Evolutionary conservation across 495 filamentous ascomycete species (phyloP).

Genomic region (Parathielavia hyrcaniae): DNA sequence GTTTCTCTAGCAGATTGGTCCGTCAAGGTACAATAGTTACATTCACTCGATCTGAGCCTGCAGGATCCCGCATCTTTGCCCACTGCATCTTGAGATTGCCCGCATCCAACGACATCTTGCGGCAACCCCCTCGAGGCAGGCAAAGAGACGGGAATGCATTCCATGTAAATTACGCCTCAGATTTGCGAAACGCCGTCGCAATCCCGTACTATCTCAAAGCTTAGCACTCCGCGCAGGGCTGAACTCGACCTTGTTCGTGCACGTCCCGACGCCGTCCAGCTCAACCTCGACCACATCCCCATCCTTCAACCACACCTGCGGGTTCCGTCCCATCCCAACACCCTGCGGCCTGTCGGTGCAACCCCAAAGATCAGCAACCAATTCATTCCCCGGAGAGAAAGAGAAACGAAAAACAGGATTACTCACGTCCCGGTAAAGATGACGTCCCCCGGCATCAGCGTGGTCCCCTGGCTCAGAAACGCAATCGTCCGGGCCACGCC

Average conservation of each 20-base stretch:
- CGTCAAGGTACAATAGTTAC: too few relatives aligned
- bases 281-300: conserved; percentile 72
- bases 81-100: too few relatives aligned
- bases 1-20: too few relatives aligned
- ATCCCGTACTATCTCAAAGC: conserved; percentile 32
- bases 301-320: conserved; percentile 70
- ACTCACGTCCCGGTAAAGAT: conserved; percentile 84
- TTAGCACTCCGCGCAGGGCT: conserved; percentile 48
- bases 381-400: background rate
- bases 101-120: too few relatives aligned
- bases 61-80: too few relatives aligned
- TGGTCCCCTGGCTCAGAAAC: conserved; percentile 71
- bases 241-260: conserved; percentile 67
- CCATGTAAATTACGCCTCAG: too few relatives aligned
- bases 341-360: conserved; percentile 54
- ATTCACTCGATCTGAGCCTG: too few relatives aligned
- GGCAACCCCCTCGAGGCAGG: too few relatives aligned
- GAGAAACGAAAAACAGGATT: background rate
- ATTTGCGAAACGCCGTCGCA: too few relatives aligned
- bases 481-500: conserved; percentile 64
- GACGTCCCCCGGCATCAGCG: conserved; percentile 69
- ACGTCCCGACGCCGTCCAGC: conserved; percentile 64
- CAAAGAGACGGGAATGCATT: too few relatives aligned
- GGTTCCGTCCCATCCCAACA: conserved; percentile 70
- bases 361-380: background rate